These are phyloP conservation scores for Carex pumila DNA, from an alignment of 176 grass and related monocot genomes.

Conservation along the genomic window DNA sequence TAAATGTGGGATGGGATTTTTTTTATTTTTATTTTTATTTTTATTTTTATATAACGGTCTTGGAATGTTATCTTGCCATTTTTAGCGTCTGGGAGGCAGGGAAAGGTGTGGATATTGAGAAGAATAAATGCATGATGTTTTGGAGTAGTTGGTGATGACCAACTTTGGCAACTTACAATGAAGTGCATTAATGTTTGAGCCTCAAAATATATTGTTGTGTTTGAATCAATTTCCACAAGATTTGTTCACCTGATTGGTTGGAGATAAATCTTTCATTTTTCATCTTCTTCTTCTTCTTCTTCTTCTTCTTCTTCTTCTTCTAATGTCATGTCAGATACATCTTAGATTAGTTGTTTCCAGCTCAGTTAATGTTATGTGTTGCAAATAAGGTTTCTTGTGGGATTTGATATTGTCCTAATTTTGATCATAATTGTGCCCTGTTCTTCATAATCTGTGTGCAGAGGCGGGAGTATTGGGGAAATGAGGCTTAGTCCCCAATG, in stretches of 20 bases:
- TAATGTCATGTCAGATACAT: not conserved
- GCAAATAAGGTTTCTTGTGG: not conserved
- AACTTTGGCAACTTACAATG: not conserved
- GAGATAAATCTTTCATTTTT: not conserved
- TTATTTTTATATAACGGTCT: not conserved
- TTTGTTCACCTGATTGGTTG: not conserved
- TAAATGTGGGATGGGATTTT: not conserved
- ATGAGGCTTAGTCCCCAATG: too few relatives aligned
- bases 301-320: too few relatives aligned
- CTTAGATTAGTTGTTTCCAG: not conserved
- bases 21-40: not conserved
- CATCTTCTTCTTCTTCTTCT: too few relatives aligned
- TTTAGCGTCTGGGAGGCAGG: not conserved
- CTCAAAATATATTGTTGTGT: slow-evolving; percentile 9
- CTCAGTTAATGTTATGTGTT: not conserved
- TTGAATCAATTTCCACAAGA: not conserved
- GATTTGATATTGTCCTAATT: not conserved
- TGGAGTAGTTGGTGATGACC: slow-evolving; percentile 9
- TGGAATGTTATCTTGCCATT: not conserved
- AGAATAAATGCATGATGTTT: not conserved
- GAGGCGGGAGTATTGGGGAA: too few relatives aligned
- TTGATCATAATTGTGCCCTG: not conserved
- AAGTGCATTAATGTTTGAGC: not conserved
- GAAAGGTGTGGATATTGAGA: slow-evolving; percentile 2
- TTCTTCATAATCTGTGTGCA: not conserved